phyloP scores from a whole-genome alignment of 345 rosid species.

The Pistacia integerrima region DNA sequence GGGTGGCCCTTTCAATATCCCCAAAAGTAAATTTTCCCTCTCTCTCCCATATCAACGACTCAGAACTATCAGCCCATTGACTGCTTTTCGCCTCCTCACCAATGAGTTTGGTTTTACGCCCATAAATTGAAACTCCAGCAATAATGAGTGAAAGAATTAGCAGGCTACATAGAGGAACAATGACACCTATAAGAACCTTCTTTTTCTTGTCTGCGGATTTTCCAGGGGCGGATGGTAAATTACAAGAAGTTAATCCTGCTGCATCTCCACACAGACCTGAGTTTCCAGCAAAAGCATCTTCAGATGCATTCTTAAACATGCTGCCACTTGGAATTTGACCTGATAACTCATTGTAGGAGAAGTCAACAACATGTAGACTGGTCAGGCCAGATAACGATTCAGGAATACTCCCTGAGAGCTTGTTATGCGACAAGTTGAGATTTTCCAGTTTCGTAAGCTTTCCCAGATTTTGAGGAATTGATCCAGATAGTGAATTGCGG shows the following conservation, averaged over 20 bases:
- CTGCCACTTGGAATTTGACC: conserved; percentile 51
- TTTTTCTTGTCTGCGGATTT: conserved; percentile 26
- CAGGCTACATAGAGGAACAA: conserved; percentile 40
- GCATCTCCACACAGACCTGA: conserved; percentile 62
- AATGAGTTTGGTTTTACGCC: conserved; percentile 14
- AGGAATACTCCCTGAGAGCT: conserved; percentile 57
- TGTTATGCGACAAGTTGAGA: conserved; percentile 59
- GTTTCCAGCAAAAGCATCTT: conserved; percentile 45
- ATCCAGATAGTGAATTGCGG: conserved; percentile 62
- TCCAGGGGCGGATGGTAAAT: not conserved
- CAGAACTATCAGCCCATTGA: conserved; percentile 7
- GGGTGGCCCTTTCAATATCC: conserved; percentile 58
- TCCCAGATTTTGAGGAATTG: conserved; percentile 46
- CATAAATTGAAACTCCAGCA: conserved; percentile 11
- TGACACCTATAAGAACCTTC: conserved; percentile 38
- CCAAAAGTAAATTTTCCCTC: conserved; percentile 59
- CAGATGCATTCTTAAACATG: conserved; percentile 45
- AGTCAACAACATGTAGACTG: conserved; percentile 50
- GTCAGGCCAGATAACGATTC: conserved; percentile 42
- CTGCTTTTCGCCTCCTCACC: conserved; percentile 37
- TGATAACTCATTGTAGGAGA: conserved; percentile 54
- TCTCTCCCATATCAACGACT: conserved; percentile 55
- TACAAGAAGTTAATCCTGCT: conserved; percentile 45
- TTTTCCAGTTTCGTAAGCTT: conserved; percentile 44
- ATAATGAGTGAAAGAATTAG: conserved; percentile 24